A percentile compares a stretch with the other conserved stretches of the same genome.
phyloP scores from a whole-genome alignment of 768 basidiomycete species.

The Pleurotus cornucopiae region DNA sequence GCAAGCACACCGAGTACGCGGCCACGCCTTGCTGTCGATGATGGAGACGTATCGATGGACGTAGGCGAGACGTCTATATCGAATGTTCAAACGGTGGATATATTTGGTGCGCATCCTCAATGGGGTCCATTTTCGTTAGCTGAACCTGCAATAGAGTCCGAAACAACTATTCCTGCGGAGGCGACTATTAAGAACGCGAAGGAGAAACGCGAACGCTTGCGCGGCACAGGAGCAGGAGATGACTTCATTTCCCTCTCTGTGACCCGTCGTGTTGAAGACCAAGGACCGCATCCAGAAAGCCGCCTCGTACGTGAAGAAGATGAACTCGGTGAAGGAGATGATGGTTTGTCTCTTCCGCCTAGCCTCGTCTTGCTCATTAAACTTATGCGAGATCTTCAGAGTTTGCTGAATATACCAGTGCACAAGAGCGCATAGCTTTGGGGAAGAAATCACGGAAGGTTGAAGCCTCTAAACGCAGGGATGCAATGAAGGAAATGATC shows the following conservation, averaged over 20 bases:
- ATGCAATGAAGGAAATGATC: conserved; percentile 77
- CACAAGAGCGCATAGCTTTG: conserved; percentile 80
- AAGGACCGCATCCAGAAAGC: conserved; percentile 83
- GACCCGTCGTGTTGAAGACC: conserved; percentile 41
- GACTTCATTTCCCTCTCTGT: conserved; percentile 82
- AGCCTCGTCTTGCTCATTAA: background rate
- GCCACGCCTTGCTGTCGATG: conserved; percentile 30
- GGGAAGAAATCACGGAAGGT: conserved; percentile 77
- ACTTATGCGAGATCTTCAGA: conserved; percentile 38
- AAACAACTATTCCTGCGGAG: conserved; percentile 60
- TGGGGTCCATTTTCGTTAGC: background rate
- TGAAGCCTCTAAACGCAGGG: conserved; percentile 63
- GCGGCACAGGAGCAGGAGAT: conserved; percentile 45
- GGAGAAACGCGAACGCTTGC: conserved; percentile 68
- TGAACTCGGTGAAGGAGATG: conserved; percentile 83
- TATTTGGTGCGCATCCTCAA: conserved; percentile 22
- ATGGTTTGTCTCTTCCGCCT: conserved; percentile 48
- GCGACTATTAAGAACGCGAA: conserved; percentile 71
- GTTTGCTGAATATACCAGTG: conserved; percentile 83
- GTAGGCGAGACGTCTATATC: conserved; percentile 35
- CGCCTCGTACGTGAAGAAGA: conserved; percentile 82
- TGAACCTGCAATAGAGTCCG: conserved; percentile 26
- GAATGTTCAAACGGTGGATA: conserved; percentile 23
- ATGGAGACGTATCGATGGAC: conserved; percentile 48
- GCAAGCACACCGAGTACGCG: conserved; percentile 66